These are phyloP conservation scores for Kazachstania africana DNA, from an alignment of 805 yeast genomes.

Conservation along the genomic window DNA sequence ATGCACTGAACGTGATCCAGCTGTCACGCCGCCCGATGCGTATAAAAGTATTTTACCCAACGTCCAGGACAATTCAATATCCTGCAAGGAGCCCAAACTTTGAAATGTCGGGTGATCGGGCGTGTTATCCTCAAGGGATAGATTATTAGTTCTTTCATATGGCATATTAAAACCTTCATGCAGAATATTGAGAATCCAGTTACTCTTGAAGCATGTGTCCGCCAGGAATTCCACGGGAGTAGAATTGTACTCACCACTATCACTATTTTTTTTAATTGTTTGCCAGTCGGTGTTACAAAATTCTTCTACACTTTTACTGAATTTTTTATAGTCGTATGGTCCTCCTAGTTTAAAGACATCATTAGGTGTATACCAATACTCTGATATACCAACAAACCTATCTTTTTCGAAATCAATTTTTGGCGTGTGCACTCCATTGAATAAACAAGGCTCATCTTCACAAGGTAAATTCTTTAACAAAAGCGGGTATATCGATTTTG, in stretches of 20 bases:
- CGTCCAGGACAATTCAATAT: slow-evolving; percentile 90
- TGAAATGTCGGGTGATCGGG: slow-evolving; percentile 52
- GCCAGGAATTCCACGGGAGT: slow-evolving; percentile 45
- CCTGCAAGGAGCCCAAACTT: slow-evolving; percentile 69
- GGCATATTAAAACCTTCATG: slow-evolving; percentile 93
- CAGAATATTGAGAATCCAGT: slow-evolving; percentile 81
- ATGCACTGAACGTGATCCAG: slow-evolving; percentile 4
- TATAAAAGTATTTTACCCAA: slow-evolving; percentile 75
- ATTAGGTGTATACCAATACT: slow-evolving; percentile 94
- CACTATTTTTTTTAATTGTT: slow-evolving; percentile 35
- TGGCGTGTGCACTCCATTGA: slow-evolving; percentile 94
- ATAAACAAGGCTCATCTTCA: slow-evolving; percentile 76
- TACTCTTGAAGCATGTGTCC: slow-evolving; percentile 86
- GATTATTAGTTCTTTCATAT: slow-evolving; percentile 41
- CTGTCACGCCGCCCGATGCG: slow-evolving; percentile 56
- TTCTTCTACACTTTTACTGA: slow-evolving; percentile 50
- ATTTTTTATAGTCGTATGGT: slow-evolving; percentile 63
- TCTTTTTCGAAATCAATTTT: slow-evolving; percentile 66
- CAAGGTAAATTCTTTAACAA: slow-evolving; percentile 74
- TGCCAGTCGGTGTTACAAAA: slow-evolving; percentile 77
- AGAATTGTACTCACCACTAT: slow-evolving; percentile 45
- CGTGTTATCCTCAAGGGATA: slow-evolving; percentile 10
- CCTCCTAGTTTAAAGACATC: slow-evolving; percentile 87
- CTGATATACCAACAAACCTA: slow-evolving; percentile 86
- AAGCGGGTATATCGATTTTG: slow-evolving; percentile 61